Conservation (phyloP, 257 asterid genomes). For the Misopates orontium region DNA sequence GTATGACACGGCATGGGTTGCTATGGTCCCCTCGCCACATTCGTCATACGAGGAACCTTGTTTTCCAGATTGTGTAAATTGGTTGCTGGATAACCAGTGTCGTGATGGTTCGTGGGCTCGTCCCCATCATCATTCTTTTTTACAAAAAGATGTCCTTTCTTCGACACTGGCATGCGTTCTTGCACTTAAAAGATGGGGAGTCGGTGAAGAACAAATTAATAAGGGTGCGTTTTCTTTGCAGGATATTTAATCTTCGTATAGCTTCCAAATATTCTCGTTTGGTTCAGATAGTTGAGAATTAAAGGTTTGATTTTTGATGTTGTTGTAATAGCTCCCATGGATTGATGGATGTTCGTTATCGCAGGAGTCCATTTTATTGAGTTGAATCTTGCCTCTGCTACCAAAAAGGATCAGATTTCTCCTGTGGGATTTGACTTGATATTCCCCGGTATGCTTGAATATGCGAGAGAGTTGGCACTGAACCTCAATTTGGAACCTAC, state of each 20-base stretch:
- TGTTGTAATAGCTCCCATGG: neutral
- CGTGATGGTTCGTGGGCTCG: conserved; percentile 88
- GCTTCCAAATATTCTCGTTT: neutral
- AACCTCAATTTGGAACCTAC: conserved; percentile 56
- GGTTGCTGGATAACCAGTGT: conserved; percentile 78
- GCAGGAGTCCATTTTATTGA: conserved; percentile 66
- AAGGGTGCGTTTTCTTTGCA: conserved; percentile 43
- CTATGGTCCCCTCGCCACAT: conserved; percentile 90
- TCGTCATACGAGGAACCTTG: conserved; percentile 51
- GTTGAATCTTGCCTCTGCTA: conserved; percentile 54
- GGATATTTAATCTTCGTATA: neutral
- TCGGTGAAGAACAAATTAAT: conserved; percentile 60
- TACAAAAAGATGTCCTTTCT: conserved; percentile 69
- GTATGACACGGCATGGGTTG: conserved; percentile 97
- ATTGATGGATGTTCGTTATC: conserved; percentile 21
- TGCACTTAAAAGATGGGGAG: conserved; percentile 82
- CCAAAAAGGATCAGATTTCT: conserved; percentile 46
- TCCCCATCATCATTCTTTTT: conserved; percentile 59
- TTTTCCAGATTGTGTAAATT: conserved; percentile 68
- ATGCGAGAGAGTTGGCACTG: conserved; percentile 57
- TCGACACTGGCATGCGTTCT: conserved; percentile 88
- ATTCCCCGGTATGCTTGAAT: conserved; percentile 81
- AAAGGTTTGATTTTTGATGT: neutral
- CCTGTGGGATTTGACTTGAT: conserved; percentile 80
- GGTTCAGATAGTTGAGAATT: too few species aligned